Evolutionary conservation across 371 early-diverging fungal genomes (phyloP).

Genomic region (Mortierella sp.): DNA sequence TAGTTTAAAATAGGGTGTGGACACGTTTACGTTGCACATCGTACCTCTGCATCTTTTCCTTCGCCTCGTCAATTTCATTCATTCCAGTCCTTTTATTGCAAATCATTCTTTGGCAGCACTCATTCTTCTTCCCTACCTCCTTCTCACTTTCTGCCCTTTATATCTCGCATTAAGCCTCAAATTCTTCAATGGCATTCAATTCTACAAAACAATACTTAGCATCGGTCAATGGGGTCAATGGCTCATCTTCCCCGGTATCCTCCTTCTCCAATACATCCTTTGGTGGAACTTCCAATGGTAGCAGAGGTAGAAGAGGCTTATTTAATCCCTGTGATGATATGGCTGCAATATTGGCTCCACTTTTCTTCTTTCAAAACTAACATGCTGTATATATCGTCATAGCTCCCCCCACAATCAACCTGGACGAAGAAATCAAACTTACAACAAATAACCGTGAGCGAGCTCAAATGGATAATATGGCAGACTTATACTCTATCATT

Average conservation of each 20-base stretch:
- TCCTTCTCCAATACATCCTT: slow-evolving; percentile 25
- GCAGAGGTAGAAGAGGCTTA: slow-evolving; percentile 15
- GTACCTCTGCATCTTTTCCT: background rate
- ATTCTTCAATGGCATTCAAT: slow-evolving; percentile 29
- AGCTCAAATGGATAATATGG: slow-evolving; percentile 92
- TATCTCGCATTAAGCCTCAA: background rate
- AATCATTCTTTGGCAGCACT: background rate
- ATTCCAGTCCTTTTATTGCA: background rate
- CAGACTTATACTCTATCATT: slow-evolving; percentile 93
- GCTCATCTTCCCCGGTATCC: slow-evolving; percentile 29
- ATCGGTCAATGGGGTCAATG: slow-evolving; percentile 52
- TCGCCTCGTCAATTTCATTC: no score
- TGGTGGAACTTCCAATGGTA: slow-evolving; percentile 20
- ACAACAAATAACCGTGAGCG: slow-evolving; percentile 86
- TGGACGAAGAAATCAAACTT: slow-evolving; percentile 75
- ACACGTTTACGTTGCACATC: background rate
- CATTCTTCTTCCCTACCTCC: background rate
- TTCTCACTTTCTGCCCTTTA: background rate
- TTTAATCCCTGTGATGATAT: background rate
- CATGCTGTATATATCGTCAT: background rate
- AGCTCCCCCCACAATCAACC: slow-evolving; percentile 34
- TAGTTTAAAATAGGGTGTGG: background rate
- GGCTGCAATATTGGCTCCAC: background rate
- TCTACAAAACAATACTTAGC: slow-evolving; percentile 46
- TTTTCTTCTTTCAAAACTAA: no score